phyloP scores from a whole-genome alignment of 2,329 filamentous ascomycete species.

The Aspergillus nomiae region DNA sequence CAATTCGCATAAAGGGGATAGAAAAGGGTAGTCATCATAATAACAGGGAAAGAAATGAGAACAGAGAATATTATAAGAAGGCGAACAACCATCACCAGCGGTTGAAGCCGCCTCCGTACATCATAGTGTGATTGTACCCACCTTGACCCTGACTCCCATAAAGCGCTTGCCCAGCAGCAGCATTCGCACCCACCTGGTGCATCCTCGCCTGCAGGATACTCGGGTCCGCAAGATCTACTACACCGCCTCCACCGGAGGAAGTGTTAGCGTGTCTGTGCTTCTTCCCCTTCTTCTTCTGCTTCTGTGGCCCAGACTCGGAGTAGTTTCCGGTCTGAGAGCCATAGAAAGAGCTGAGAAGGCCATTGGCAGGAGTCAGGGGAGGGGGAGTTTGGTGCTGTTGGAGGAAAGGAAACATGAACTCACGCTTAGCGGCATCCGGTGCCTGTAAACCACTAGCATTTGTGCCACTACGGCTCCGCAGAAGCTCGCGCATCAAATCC shows the following conservation, averaged over 20 bases:
- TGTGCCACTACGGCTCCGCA: constrained; percentile 66
- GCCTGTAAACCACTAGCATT: constrained; percentile 67
- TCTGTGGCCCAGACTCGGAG: constrained; percentile 83
- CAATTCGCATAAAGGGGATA: constrained; percentile 23
- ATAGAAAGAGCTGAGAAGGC: constrained; percentile 89
- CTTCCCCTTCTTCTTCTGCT: constrained; percentile 99
- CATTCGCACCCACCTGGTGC: constrained; percentile 82
- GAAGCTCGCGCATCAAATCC: constrained; percentile 79
- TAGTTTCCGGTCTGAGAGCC: constrained; percentile 81
- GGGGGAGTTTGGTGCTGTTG: constrained; percentile 83
- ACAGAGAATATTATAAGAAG: constrained; percentile 13
- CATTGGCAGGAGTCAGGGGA: constrained; percentile 89
- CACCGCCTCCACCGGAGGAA: constrained; percentile 99
- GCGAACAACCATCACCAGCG: constrained; percentile 61
- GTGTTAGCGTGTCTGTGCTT: constrained; percentile 99
- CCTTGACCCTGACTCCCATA: constrained; percentile 86
- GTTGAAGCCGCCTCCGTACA: constrained; percentile 71
- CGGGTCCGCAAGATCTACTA: constrained; percentile 99
- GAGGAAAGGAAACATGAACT: constrained; percentile 94
- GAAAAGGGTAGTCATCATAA: constrained; percentile 27
- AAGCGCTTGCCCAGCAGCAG: constrained; percentile 75
- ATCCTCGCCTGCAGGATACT: constrained; percentile 98
- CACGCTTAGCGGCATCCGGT: constrained; percentile 93
- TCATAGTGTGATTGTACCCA: constrained; percentile 85
- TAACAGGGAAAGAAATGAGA: constrained; percentile 16